Conservation (phyloP, 2,329 filamentous ascomycete species). For the Talaromyces sp. region DNA sequence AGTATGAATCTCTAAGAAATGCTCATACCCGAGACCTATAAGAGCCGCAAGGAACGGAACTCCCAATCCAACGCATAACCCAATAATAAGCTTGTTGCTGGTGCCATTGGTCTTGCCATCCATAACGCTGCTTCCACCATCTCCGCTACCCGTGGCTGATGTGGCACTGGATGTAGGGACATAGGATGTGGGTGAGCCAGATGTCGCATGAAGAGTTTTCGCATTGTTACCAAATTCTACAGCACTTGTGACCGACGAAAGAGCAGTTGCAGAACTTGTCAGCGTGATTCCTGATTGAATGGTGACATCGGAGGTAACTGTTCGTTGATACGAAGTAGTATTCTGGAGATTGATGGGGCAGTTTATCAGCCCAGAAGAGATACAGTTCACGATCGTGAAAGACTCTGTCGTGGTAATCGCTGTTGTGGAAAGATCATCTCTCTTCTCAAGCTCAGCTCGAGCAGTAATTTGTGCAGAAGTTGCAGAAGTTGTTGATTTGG, state of each 20-base stretch:
- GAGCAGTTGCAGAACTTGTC: slow-evolving; percentile 44
- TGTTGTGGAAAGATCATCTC: slow-evolving; percentile 43
- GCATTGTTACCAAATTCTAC: slow-evolving; percentile 50
- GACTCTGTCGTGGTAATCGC: slow-evolving; percentile 37
- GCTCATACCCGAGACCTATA: slow-evolving; percentile 1
- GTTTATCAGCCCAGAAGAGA: slow-evolving; percentile 46
- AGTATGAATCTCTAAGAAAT: no score
- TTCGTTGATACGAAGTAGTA: slow-evolving; percentile 36
- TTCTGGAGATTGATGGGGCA: slow-evolving; percentile 57
- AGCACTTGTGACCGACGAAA: slow-evolving; percentile 31
- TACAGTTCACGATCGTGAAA: slow-evolving; percentile 51
- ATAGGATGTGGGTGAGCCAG: slow-evolving; percentile 52
- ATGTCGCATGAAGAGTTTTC: slow-evolving; percentile 41
- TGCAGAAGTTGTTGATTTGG: slow-evolving; percentile 26
- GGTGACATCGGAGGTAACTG: slow-evolving; percentile 45
- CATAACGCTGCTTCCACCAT: slow-evolving; percentile 7
- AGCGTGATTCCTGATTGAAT: slow-evolving; percentile 42
- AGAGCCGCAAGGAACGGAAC: slow-evolving; percentile 17
- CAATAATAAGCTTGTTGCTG: slow-evolving; percentile 53
- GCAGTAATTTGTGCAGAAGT: slow-evolving; percentile 25
- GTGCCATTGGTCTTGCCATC: slow-evolving; percentile 37
- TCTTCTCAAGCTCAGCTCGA: slow-evolving; percentile 8
- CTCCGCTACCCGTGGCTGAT: neutral
- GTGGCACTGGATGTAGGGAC: slow-evolving; percentile 32
- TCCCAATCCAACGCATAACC: slow-evolving; percentile 49